Evolutionary conservation across 495 filamentous ascomycete genomes (phyloP), one percentile per base, ranked within the genome.

Genomic region (Trichoderma reesei): DNA sequence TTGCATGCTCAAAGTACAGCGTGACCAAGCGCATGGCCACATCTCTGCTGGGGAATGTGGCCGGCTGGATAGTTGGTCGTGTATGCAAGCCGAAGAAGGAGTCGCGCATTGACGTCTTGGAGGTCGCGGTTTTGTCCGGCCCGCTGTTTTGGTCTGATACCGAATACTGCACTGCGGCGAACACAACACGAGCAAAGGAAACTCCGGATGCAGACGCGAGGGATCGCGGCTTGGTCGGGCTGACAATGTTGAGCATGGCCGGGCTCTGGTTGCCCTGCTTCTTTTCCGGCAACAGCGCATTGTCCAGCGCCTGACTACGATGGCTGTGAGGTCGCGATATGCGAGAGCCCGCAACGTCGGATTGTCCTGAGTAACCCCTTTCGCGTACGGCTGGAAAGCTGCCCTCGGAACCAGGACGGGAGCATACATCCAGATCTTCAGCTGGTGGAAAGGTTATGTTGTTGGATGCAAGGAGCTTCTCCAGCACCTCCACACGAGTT

Each of bases 1-100:
- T 98, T 5, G 93, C 91, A 74, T 97, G 87, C 71, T 96, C 89
- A 72, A 98, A 98, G 72, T 96, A 98, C 9, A 96, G 83, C 41
- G 86, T 81, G 8, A 91, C 85, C 61, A 98, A 79, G 67, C 82
- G 82, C 62, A 84, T 74, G 0, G 85, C 93, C 6, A 96, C 75
- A 46, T 86, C 83, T 63, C 81, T 85, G 61, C 88, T 85, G 1
- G 93, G 93, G 68, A 97, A 97, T 14, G 88, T 81, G 2, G 93
- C 93, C 51, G 88, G 89, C 61, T 86, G 85, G 73, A 96, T 92
- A 48, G 86, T 90, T 34, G 92, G 90, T 68, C 88, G 91, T 14
- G 90, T 95, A 69, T 96, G 91, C 54, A 98, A 74, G 18, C 93
- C 93, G 70, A 98, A 98, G 78, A 96, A 96, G 0, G 90, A 93